Evolutionary conservation across 2,329 filamentous ascomycete species (phyloP), one percentile per base, ranked within the genome.

Genomic region (Diaporthe caulivora): DNA sequence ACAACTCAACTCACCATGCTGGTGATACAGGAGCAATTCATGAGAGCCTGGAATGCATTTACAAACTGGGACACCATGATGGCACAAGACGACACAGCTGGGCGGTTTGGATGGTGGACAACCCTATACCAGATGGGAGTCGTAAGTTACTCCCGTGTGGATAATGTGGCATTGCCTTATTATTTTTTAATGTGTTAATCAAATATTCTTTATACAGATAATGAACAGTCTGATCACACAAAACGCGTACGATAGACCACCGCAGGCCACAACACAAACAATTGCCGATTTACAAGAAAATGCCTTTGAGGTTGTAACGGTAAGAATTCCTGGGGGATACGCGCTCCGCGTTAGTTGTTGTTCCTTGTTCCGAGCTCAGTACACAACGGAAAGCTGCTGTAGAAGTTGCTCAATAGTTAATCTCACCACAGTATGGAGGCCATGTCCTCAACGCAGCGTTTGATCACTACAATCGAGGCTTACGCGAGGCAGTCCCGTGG

Each of bases 41-140:
- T 40, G 1, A 44, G 31, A 21, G 9, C 26, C 11, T 62, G 58
- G 58, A 29, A 62, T 2, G 40, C 58, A 29, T 62, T 62, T 26
- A 62, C 40, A 8, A 24, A 62, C 58, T 44, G 3, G 0, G 58
- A 62, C 3, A 47, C 58, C 17, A 62, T 62, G 58, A 18, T 62
- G 29, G 40, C 17, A 47, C 58, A 47, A 26, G 58, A 47, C 9
- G 58, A 62, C 3, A 62, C 58, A 31, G 58, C 58, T 31, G 40
- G 58, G 17, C 26, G 58, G 26, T 62, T 31, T 26, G 40, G 58
- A 17, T 62, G 58, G 40, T 62, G 58, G 58, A 47, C 58, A 10
- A 62, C 44, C 40, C 47, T 47, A 18, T 62, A 62, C 15, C 58
- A 62, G 58, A 62, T 62, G 5, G 58, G 58, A 44, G 26, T 44